These are phyloP conservation scores for Nothopassalora personata DNA, from an alignment of 2,329 filamentous ascomycete genomes.

Conservation along the genomic window DNA sequence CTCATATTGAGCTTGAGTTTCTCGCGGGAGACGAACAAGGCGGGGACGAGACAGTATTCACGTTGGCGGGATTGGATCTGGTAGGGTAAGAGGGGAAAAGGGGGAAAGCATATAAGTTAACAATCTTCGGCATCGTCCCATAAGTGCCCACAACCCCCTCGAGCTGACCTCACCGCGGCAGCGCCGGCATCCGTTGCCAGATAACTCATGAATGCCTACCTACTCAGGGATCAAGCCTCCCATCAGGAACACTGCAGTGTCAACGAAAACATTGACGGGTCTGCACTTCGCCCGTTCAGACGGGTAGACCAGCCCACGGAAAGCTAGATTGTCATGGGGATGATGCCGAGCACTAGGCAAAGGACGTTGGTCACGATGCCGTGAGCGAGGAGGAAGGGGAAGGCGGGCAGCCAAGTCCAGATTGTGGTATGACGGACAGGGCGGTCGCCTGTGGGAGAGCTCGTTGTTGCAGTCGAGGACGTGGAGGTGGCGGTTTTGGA, in stretches of 20 bases:
- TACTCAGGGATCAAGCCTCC: constrained; percentile 15
- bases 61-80: neutral
- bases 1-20: neutral
- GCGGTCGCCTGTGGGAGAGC: constrained; percentile 14
- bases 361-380: constrained; percentile 10
- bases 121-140: constrained; percentile 17
- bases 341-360: constrained; percentile 10
- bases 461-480: constrained; percentile 6
- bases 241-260: constrained; percentile 10
- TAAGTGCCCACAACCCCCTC: constrained; percentile 16
- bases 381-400: constrained; percentile 18
- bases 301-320: constrained; percentile 9
- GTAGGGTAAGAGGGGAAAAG: neutral
- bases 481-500: neutral
- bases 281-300: constrained; percentile 3
- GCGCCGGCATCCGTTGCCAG: neutral
- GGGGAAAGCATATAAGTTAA: constrained; percentile 15
- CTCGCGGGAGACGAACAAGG: constrained; percentile 14
- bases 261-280: constrained; percentile 12
- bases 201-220: constrained; percentile 8
- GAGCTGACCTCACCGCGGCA: neutral
- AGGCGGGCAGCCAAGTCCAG: constrained; percentile 12
- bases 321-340: constrained; percentile 18
- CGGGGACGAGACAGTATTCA: constrained; percentile 13
- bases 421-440: constrained; percentile 13